Evolutionary conservation across 2,329 filamentous ascomycete genomes (phyloP).

Genomic region (Torrubiellomyces zombiae): DNA sequence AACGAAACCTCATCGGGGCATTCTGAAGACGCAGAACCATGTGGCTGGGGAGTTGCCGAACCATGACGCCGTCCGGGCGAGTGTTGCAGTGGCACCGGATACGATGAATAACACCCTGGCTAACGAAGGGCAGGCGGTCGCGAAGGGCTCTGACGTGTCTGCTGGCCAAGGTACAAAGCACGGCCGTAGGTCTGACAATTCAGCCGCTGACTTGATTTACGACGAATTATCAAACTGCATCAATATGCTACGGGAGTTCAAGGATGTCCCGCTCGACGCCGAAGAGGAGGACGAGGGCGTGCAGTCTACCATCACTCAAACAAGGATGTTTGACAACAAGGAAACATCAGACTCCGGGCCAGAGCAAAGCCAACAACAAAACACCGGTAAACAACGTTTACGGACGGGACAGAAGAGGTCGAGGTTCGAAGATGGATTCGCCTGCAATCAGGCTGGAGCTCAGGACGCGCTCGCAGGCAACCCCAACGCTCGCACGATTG

Average conservation of each 20-base stretch:
- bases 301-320: constrained; percentile 3
- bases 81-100: too few species aligned
- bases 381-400: not conserved
- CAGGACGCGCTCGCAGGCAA: constrained; percentile 29
- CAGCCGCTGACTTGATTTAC: too few species aligned
- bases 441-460: constrained; percentile 35
- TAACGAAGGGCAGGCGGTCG: too few species aligned
- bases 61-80: too few species aligned
- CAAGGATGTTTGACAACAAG: constrained; percentile 3
- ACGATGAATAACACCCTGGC: too few species aligned
- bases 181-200: too few species aligned
- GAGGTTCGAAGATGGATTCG: constrained; percentile 31
- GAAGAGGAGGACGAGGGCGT: constrained; percentile 30
- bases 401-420: constrained; percentile 12
- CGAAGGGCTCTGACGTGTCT: too few species aligned
- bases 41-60: too few species aligned
- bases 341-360: constrained; percentile 2
- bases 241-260: constrained; percentile 39
- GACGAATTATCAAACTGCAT: constrained; percentile 53
- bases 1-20: too few species aligned
- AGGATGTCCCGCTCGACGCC: constrained; percentile 37
- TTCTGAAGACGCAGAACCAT: too few species aligned
- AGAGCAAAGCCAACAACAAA: too few species aligned
- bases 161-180: constrained; percentile 4
- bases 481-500: constrained; percentile 62